phyloP scores from a whole-genome alignment of 1,284 basidiomycete genomes.

The Macrocystidia cucumis region DNA sequence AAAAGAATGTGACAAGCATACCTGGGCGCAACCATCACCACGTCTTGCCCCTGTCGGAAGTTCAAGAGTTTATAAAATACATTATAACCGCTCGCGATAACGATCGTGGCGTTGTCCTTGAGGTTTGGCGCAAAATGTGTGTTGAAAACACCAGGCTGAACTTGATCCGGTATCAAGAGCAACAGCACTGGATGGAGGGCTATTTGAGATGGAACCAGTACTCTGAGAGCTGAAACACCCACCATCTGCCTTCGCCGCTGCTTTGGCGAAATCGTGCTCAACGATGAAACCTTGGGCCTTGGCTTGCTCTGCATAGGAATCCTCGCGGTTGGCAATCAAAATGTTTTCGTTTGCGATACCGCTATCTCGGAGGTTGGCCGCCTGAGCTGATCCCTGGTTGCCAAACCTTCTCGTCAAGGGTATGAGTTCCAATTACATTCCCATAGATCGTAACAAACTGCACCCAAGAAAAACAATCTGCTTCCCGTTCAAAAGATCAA shows the following conservation, averaged over 20 bases:
- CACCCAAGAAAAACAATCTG: constrained; percentile 58
- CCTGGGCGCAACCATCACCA: constrained; percentile 64
- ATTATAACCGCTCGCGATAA: constrained; percentile 60
- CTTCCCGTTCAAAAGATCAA: constrained; percentile 37
- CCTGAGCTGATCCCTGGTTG: constrained; percentile 61
- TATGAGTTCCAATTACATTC: neutral
- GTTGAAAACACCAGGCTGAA: constrained; percentile 56
- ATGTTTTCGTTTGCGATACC: constrained; percentile 56
- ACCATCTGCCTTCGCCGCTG: constrained; percentile 50
- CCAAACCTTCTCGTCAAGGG: constrained; percentile 42
- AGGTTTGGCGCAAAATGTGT: constrained; percentile 40
- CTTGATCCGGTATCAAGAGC: constrained; percentile 56
- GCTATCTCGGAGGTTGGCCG: constrained; percentile 57
- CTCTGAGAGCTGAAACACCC: constrained; percentile 5
- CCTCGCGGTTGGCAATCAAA: constrained; percentile 49
- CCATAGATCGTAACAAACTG: constrained; percentile 5
- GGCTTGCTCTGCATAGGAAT: constrained; percentile 50
- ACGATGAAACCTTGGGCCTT: constrained; percentile 49
- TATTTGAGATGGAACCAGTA: constrained; percentile 5
- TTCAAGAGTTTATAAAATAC: constrained; percentile 54
- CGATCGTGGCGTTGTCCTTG: constrained; percentile 41
- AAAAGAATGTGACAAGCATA: constrained; percentile 12
- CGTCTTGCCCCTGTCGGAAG: constrained; percentile 47
- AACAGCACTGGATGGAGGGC: constrained; percentile 37
- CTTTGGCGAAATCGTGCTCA: constrained; percentile 49